Conservation (phyloP, 768 basidiomycete species). For the Mrakia gelida region DNA sequence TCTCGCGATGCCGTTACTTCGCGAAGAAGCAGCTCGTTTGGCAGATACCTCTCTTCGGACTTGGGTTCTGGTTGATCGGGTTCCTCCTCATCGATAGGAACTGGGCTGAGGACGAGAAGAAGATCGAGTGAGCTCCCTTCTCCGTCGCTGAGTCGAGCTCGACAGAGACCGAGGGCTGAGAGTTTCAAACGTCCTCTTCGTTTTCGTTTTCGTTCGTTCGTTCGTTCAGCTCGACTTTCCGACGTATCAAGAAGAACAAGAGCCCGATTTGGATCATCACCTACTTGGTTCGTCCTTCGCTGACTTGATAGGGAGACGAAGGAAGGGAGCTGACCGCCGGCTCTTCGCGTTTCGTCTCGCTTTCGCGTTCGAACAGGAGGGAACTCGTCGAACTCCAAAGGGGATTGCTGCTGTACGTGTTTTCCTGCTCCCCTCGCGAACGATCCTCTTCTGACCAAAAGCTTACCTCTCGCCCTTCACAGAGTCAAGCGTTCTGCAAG, state of each 20-base stretch:
- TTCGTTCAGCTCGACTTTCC: slow-evolving; percentile 5
- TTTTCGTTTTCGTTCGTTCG: neutral
- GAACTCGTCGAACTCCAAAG: neutral
- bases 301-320: neutral
- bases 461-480: neutral
- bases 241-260: neutral
- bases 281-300: neutral
- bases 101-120: slow-evolving; percentile 18
- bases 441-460: neutral
- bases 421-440: neutral
- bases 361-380: neutral
- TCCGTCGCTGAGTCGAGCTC: neutral
- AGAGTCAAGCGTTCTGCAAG: slow-evolving; percentile 21
- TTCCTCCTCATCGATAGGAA: slow-evolving; percentile 16
- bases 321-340: neutral
- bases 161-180: neutral
- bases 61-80: slow-evolving; percentile 14
- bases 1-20: slow-evolving; percentile 14
- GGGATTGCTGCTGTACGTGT: slow-evolving; percentile 2
- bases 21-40: slow-evolving; percentile 22
- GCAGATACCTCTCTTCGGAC: slow-evolving; percentile 17
- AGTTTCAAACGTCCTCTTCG: neutral
- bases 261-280: slow-evolving; percentile 18
- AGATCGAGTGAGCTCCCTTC: slow-evolving; percentile 16
- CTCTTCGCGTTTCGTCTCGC: neutral